Base-by-base conservation (phyloP, 257 asterid genomes). In the Ilex aquifolium region DNA sequence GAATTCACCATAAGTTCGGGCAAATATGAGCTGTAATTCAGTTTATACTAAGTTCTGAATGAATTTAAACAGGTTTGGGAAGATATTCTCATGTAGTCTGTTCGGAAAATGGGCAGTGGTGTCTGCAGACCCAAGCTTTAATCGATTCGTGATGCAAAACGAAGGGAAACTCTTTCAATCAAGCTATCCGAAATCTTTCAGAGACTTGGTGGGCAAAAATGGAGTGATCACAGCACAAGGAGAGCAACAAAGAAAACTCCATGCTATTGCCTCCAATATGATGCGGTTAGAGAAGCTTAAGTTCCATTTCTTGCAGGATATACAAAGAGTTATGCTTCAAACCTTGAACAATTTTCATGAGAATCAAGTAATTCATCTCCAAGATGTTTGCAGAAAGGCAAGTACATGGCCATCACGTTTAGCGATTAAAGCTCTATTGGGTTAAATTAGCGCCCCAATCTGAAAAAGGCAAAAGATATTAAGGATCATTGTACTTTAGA, bases 141-240 rank as follows among this genome's bases (percentile, higher is more conserved):
- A 91, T 76, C 74, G 81, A 40, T 91, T 91, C 36, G 89, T 86
- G 65, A 88, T 88, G 97, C 94, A 77, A 67, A 88, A 85, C 40
- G 96, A 91, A 72, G 95, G 97, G 13, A 80, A 61, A 31, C 57
- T 85, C 10, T 91, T 91, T 69, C 85, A 85, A 65, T 91, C 97
- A n/a, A 83, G 95, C 69, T 91, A 91, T 70, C 97, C 97, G 0
- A 88, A 85, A 68, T 88, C 97, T 30, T 91, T 91, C 78, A 78
- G 88, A 60, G 96, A 91, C 49, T 72, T 91, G 80, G 97, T 91
- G 10, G 97, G 97, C 1, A 82, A 88, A 60, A 80, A 85, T 67
- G 95, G 96, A 60, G 89, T 91, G 53, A 88, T 91, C 75, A 88
- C 78, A 5, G 87, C 86, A 21, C 89, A 85, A 31, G 97, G 95